Conservation (phyloP, 2,329 filamentous ascomycete species). For the Diplodia sapinea region DNA sequence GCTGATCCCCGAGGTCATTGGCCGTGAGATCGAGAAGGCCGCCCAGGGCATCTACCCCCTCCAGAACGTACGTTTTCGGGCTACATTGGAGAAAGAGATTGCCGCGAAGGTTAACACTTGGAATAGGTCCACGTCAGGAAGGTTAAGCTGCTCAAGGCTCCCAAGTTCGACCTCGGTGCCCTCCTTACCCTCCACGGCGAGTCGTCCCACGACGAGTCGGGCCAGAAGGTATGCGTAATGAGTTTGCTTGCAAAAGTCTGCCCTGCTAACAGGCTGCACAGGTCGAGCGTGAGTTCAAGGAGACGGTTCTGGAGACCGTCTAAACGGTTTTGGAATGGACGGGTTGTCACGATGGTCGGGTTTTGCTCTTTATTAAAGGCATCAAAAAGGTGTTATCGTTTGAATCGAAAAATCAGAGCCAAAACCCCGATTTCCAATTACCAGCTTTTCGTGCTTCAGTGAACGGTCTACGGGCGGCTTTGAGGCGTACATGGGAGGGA, state of each 20-base stretch:
- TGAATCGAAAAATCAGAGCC: slow-evolving; percentile 32
- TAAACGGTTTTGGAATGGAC: slow-evolving; percentile 62
- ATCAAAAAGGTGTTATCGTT: slow-evolving; percentile 49
- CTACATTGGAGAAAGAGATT: slow-evolving; percentile 9
- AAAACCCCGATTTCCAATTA: slow-evolving; percentile 31
- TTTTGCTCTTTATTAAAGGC: slow-evolving; percentile 43
- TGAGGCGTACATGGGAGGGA: slow-evolving; percentile 18
- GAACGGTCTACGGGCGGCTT: slow-evolving; percentile 22
- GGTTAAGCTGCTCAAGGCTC: slow-evolving; percentile 98
- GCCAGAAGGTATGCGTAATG: slow-evolving; percentile 77
- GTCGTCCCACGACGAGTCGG: slow-evolving; percentile 92
- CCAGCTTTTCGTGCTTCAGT: slow-evolving; percentile 27
- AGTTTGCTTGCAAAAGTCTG: not conserved
- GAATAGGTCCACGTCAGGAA: slow-evolving; percentile 97
- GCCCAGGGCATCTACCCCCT: slow-evolving; percentile 99
- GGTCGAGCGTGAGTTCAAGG: slow-evolving; percentile 96
- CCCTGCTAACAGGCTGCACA: slow-evolving; percentile 31
- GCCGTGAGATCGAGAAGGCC: slow-evolving; percentile 99
- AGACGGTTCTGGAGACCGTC: slow-evolving; percentile 91
- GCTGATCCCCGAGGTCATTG: slow-evolving; percentile 99
- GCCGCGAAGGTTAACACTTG: slow-evolving; percentile 36
- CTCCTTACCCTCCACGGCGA: slow-evolving; percentile 97
- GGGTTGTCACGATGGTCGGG: slow-evolving; percentile 34
- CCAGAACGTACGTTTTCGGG: slow-evolving; percentile 76
- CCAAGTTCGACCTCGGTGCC: slow-evolving; percentile 98